Evolutionary conservation across 2,329 filamentous ascomycete genomes (phyloP).

Genomic region (Reticulascus tulasneorum): DNA sequence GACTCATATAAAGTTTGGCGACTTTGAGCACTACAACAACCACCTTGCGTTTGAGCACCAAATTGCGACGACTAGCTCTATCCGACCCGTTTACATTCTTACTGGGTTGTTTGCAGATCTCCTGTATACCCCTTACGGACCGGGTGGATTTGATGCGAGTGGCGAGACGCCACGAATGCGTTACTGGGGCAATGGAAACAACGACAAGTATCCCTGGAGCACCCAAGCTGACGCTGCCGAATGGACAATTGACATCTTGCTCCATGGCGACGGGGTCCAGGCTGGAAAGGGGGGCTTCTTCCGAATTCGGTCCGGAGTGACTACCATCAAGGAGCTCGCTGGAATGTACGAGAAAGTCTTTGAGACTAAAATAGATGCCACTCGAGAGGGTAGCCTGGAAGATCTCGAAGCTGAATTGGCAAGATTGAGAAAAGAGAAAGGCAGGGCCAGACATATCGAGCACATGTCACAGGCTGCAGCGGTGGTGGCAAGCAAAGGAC

Average conservation of each 20-base stretch:
- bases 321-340: slow-evolving; percentile 6
- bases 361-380: slow-evolving; percentile 4
- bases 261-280: slow-evolving; percentile 6
- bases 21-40: slow-evolving; percentile 28
- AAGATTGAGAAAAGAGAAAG: not conserved
- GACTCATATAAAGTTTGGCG: slow-evolving; percentile 21
- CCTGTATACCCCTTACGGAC: slow-evolving; percentile 14
- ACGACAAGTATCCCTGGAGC: slow-evolving; percentile 4
- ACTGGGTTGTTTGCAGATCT: slow-evolving; percentile 24
- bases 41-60: slow-evolving; percentile 28
- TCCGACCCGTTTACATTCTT: slow-evolving; percentile 26
- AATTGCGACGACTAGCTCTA: slow-evolving; percentile 19
- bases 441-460: not conserved
- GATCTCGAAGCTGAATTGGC: slow-evolving; percentile 4
- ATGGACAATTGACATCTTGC: slow-evolving; percentile 8
- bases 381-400: slow-evolving; percentile 1
- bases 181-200: slow-evolving; percentile 6
- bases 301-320: slow-evolving; percentile 4
- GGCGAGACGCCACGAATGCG: slow-evolving; percentile 2
- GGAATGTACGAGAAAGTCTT: slow-evolving; percentile 3
- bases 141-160: slow-evolving; percentile 1
- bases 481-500: not conserved
- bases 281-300: slow-evolving; percentile 9
- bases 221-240: slow-evolving; percentile 2
- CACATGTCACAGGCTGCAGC: slow-evolving; percentile 3